Conservation (phyloP, 2,329 filamentous ascomycete species). For the Hypoxylon sp. region DNA sequence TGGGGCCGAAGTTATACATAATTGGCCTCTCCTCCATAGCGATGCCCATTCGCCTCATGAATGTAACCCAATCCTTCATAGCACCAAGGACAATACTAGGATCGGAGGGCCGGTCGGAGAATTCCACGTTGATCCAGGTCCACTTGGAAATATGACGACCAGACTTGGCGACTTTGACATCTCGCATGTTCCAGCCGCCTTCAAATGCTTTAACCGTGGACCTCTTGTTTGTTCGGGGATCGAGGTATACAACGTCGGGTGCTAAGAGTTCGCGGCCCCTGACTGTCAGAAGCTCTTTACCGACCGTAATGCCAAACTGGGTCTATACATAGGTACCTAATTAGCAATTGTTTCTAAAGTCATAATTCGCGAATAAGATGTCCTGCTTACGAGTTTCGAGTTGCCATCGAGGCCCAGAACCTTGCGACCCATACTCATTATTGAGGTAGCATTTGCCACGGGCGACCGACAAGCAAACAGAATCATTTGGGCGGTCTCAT, state of each 20-base stretch:
- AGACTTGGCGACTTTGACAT: constrained; percentile 68
- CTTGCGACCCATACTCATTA: constrained; percentile 69
- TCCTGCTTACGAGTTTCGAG: constrained; percentile 60
- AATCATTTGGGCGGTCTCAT: constrained; percentile 79
- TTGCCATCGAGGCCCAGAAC: constrained; percentile 71
- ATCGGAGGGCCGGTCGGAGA: neutral
- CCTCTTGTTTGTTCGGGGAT: constrained; percentile 47
- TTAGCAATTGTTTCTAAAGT: constrained; percentile 14
- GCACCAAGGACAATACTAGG: constrained; percentile 27
- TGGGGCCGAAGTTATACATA: neutral
- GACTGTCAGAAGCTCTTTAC: constrained; percentile 77
- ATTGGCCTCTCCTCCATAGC: constrained; percentile 52
- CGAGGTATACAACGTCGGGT: constrained; percentile 73
- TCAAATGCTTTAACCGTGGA: constrained; percentile 56
- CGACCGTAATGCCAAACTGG: constrained; percentile 75
- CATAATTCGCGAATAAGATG: neutral
- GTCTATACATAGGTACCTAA: constrained; percentile 33
- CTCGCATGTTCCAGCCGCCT: constrained; percentile 80
- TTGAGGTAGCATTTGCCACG: constrained; percentile 75
- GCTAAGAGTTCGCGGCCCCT: constrained; percentile 75
- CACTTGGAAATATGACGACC: constrained; percentile 64
- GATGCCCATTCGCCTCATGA: constrained; percentile 60
- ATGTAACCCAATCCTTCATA: constrained; percentile 56
- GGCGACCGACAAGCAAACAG: constrained; percentile 78
- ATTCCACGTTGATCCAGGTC: constrained; percentile 63